Evolutionary conservation across 202 grass and related monocot species (phyloP), one percentile per base, ranked within the genome.

Genomic region (Panicum hallii): DNA sequence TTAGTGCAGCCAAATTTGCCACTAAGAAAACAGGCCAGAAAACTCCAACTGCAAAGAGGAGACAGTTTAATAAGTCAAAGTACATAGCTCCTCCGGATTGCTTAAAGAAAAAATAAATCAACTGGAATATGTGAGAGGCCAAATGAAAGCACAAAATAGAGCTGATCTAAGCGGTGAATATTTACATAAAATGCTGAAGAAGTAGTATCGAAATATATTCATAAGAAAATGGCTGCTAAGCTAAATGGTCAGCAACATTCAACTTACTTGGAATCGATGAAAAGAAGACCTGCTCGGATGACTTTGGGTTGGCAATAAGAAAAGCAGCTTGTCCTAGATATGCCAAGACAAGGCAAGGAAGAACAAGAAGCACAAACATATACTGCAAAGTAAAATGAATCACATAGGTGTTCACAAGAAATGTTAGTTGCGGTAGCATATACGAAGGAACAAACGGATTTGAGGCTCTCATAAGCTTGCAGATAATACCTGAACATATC

Each of bases 11-110:
- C 80, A 97, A 77, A 78, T 89, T 94, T 36, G 95, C 90, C 74
- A 97, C 72, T 61, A 97, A 83, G 82, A 97, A 94, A 80, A 97
- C 86, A 67, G 88, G 92, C 95, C 95, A 97, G 86, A 97, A 97
- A 79, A 79, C 65, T 84, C 75, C 87, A 64, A 47, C 95, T 97
- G 84, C 55, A 76, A 55, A 55, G 34, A 70, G 4, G 79, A 75
- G 34, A 77, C 14, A 49, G 17, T 0, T 0, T 58, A 78, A 77
- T 64, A 74, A 80, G 58, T 74, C 3, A 6, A 63, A 78, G 28
- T 44, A 69, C 10, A 45, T 23, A 78, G 67, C 42, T 40, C 63
- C 41, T 36, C 54, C 17, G 40, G 1, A 70, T 63, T 63, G 60
- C 11, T 63, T 63, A n/a, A 41, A 41, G 0, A 28, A 61, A 26